Evolutionary conservation across 306 rosid species (phyloP), one percentile per base, ranked within the genome.

Genomic region (Quercus bicolor): DNA sequence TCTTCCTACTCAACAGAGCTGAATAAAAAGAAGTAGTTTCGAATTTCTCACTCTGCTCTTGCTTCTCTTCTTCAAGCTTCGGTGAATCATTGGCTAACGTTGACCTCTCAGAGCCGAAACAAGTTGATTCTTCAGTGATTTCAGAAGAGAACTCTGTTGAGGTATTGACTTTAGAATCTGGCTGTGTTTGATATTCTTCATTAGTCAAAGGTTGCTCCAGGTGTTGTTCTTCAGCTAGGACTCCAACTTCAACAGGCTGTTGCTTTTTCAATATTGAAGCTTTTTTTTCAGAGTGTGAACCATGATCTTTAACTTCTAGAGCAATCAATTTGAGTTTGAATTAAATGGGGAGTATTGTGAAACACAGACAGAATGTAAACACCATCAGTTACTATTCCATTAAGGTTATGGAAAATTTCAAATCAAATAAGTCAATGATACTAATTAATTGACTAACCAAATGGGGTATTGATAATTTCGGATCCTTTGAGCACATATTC

Each of bases 401-500:
- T 31, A 66, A 66, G 1, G 72, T 16, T 21, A 66, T 33, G 72
- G 43, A 74, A 76, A 3, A 70, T 72, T 65, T 61, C 23, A 33
- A 31, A 66, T 55, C 51, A 68, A 18, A 69, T 72, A 70, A 18
- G 18, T 19, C 61, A 66, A n/a, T 56, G 69, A 37, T 31, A 53
- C 70, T 72, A 65, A 52, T 78, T 1, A 5, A 72, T 61, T 69
- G 77, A 78, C 83, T 62, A 80, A 87, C 93, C 89, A 59, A 74
- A 24, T 24, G 76, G 23, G 80, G 85, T 53, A 74, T 81, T 78
- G 79, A 78, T 83, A 77, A 89, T 85, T 86, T 88, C 87, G 77
- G 96, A 94, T 77, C 98, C 98, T 89, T 94, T 89, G 64, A 94
- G 91, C 76, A 92, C 92, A 79, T 90, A 89, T 89, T 90, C 98